Evolutionary conservation across 331 rosid genomes (phyloP).

Genomic region (Phaseolus coccineus): DNA sequence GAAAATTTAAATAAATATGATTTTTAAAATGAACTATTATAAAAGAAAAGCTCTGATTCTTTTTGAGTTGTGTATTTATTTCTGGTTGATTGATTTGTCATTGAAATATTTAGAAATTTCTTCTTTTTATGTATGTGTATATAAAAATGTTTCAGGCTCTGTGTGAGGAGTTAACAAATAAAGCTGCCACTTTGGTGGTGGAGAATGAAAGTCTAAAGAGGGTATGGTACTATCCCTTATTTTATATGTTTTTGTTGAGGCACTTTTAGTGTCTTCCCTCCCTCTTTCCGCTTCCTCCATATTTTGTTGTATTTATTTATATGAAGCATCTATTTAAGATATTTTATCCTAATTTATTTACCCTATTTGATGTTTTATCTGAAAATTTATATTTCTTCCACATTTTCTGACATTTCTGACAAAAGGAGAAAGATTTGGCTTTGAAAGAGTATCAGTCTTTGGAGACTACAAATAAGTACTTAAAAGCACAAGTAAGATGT

Average conservation of each 20-base stretch:
- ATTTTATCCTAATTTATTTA: slow-evolving; percentile 23
- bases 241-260: slow-evolving; percentile 30
- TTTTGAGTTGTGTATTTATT: slow-evolving; percentile 19
- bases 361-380: slow-evolving; percentile 31
- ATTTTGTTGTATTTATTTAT: slow-evolving; percentile 21
- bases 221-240: slow-evolving; percentile 57
- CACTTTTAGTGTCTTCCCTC: slow-evolving; percentile 30
- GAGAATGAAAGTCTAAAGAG: slow-evolving; percentile 81
- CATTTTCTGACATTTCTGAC: slow-evolving; percentile 50
- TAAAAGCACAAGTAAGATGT: slow-evolving; percentile 76
- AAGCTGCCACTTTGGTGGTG: slow-evolving; percentile 73
- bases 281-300: not conserved
- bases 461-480: slow-evolving; percentile 76
- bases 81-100: slow-evolving; percentile 14
- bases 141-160: slow-evolving; percentile 66
- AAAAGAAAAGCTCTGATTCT: not conserved
- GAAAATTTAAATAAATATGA: not conserved
- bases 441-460: slow-evolving; percentile 74
- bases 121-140: not conserved
- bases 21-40: not conserved
- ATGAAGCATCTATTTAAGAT: slow-evolving; percentile 29
- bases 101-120: slow-evolving; percentile 14
- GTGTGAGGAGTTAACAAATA: slow-evolving; percentile 78
- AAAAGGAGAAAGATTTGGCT: slow-evolving; percentile 84
- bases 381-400: slow-evolving; percentile 27